Evolutionary conservation across 2,329 filamentous ascomycete species (phyloP).

Genomic region (Polytolypa hystricis): DNA sequence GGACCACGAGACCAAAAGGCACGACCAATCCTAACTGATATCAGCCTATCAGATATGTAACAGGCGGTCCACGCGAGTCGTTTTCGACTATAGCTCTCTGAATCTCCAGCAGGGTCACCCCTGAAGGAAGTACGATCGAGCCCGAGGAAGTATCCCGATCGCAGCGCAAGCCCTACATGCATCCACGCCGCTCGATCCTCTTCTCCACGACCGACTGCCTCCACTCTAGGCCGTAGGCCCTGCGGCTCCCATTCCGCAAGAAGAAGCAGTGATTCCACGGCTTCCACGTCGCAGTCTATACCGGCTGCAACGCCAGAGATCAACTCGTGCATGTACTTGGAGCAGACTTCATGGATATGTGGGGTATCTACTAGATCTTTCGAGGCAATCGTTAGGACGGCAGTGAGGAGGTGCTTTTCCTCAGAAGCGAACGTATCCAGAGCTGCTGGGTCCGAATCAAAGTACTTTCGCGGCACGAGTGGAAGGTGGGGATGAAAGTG

Average conservation of each 20-base stretch:
- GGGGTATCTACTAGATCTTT: conserved; percentile 57
- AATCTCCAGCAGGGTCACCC: conserved; percentile 48
- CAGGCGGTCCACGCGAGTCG: conserved; percentile 59
- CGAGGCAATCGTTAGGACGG: conserved; percentile 58
- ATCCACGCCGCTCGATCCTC: conserved; percentile 68
- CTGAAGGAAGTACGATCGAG: conserved; percentile 59
- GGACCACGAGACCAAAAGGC: conserved; percentile 66
- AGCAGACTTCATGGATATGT: conserved; percentile 53
- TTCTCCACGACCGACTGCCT: conserved; percentile 57
- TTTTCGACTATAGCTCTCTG: conserved; percentile 50
- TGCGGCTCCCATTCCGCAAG: conserved; percentile 65
- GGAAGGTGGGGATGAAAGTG: conserved; percentile 62
- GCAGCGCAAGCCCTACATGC: conserved; percentile 60
- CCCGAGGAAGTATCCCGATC: conserved; percentile 59
- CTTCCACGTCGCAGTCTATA: conserved; percentile 56
- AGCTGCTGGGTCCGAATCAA: conserved; percentile 42
- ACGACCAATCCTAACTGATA: conserved; percentile 59
- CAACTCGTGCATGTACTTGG: conserved; percentile 58
- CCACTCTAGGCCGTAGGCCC: conserved; percentile 47
- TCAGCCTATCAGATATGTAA: conserved; percentile 56
- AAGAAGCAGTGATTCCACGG: conserved; percentile 58
- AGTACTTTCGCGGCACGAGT: conserved; percentile 50
- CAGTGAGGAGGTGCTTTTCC: conserved; percentile 58
- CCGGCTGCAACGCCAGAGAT: conserved; percentile 57
- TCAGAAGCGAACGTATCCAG: conserved; percentile 47